These are phyloP conservation scores for Penicillium thymicola DNA, from an alignment of 2,329 filamentous ascomycete species.

Conservation along the genomic window DNA sequence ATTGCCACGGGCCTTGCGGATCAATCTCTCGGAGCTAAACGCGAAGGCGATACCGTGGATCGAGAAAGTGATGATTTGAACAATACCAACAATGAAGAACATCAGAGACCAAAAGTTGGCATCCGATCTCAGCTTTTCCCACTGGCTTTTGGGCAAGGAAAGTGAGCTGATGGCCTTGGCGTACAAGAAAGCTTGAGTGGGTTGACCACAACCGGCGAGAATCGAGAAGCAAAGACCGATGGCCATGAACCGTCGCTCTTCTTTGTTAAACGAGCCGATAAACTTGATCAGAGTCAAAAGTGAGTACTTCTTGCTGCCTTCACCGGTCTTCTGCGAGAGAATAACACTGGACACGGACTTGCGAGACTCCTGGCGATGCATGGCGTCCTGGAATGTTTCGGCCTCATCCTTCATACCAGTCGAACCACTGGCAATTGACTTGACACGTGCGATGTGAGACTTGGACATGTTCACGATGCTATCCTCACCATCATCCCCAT, in stretches of 20 bases:
- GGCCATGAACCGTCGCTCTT: slow-evolving; percentile 69
- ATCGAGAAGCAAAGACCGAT: slow-evolving; percentile 69
- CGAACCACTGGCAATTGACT: slow-evolving; percentile 32
- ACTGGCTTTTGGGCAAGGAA: slow-evolving; percentile 54
- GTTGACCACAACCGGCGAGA: slow-evolving; percentile 78
- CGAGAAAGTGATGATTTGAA: slow-evolving; percentile 66
- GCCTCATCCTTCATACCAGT: slow-evolving; percentile 29
- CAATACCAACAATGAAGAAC: slow-evolving; percentile 79
- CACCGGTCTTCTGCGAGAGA: slow-evolving; percentile 55
- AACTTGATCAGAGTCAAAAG: slow-evolving; percentile 75
- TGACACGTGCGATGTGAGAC: slow-evolving; percentile 31
- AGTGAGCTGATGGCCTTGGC: slow-evolving; percentile 79
- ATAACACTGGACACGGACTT: slow-evolving; percentile 66
- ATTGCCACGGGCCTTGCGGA: slow-evolving; percentile 75
- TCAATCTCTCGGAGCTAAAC: slow-evolving; percentile 78
- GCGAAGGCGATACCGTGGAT: slow-evolving; percentile 73
- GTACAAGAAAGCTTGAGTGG: slow-evolving; percentile 75
- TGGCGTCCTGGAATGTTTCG: slow-evolving; percentile 26
- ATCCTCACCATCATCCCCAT: slow-evolving; percentile 29
- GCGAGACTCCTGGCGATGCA: slow-evolving; percentile 47
- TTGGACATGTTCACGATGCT: slow-evolving; percentile 24
- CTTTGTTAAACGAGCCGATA: slow-evolving; percentile 73
- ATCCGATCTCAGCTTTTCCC: slow-evolving; percentile 60
- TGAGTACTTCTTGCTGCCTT: slow-evolving; percentile 58
- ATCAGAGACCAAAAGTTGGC: slow-evolving; percentile 85